phyloP scores from a whole-genome alignment of 495 filamentous ascomycete species.

The Sordaria brevicollis region DNA sequence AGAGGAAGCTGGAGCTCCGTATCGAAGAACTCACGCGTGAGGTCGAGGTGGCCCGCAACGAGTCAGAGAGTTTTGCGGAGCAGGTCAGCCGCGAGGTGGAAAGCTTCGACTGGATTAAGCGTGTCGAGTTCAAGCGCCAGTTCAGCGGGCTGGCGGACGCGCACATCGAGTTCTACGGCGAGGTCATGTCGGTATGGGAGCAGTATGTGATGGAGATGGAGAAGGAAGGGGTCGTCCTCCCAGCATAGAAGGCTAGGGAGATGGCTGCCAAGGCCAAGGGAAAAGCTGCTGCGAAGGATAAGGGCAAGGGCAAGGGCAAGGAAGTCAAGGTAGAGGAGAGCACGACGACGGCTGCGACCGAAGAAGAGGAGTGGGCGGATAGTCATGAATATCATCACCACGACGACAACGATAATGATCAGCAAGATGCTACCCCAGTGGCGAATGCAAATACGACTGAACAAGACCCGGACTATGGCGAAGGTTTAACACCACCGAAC shows the following conservation, averaged over 20 bases:
- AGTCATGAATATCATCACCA: not conserved
- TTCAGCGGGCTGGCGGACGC: conserved; percentile 73
- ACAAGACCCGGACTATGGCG: not conserved
- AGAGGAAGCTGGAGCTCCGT: conserved; percentile 79
- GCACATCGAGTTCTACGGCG: conserved; percentile 78
- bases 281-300: not conserved
- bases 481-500: not conserved
- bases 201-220: conserved; percentile 83
- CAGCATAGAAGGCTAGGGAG: conserved; percentile 12
- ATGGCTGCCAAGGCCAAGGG: not conserved
- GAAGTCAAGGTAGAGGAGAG: not conserved
- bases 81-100: conserved; percentile 85
- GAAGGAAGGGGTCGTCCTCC: conserved; percentile 39
- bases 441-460: not conserved
- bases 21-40: conserved; percentile 84
- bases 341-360: not conserved
- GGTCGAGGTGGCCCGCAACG: conserved; percentile 74
- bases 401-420: not conserved
- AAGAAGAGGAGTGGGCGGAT: not conserved
- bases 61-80: conserved; percentile 82
- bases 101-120: conserved; percentile 95
- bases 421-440: not conserved
- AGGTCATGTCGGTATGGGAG: conserved; percentile 79
- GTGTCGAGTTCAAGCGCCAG: conserved; percentile 80
- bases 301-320: no score